Evolutionary conservation across 2,329 filamentous ascomycete genomes (phyloP).

Genomic region (Rutstroemia sp.): DNA sequence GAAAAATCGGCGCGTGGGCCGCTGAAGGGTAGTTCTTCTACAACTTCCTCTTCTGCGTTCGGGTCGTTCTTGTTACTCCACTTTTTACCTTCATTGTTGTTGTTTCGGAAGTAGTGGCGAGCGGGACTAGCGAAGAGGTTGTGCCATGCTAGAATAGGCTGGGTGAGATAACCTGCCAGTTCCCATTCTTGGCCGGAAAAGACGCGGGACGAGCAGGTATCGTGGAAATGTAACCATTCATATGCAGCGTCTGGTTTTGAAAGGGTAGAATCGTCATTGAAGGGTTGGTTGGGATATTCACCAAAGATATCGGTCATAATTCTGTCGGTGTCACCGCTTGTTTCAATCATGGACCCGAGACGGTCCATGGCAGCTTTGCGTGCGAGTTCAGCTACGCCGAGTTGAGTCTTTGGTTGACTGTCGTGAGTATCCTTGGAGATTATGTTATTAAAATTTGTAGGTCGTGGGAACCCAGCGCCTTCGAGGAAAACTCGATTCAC

Average conservation of each 20-base stretch:
- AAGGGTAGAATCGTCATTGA: slow-evolving; percentile 86
- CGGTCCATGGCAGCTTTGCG: slow-evolving; percentile 68
- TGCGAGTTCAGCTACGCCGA: slow-evolving; percentile 64
- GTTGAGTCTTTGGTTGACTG: slow-evolving; percentile 42
- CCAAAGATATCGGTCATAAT: slow-evolving; percentile 80
- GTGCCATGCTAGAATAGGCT: slow-evolving; percentile 84
- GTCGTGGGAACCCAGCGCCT: slow-evolving; percentile 59
- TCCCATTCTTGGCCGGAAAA: slow-evolving; percentile 91
- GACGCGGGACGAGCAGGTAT: slow-evolving; percentile 69
- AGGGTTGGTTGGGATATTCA: slow-evolving; percentile 78
- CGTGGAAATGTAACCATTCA: slow-evolving; percentile 95
- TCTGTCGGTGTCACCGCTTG: slow-evolving; percentile 69
- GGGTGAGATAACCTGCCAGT: slow-evolving; percentile 75
- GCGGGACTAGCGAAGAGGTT: slow-evolving; percentile 73
- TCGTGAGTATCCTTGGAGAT: slow-evolving; percentile 22
- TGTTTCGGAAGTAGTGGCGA: slow-evolving; percentile 35
- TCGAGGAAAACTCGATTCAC: slow-evolving; percentile 73
- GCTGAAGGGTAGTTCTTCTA: slow-evolving; percentile 60
- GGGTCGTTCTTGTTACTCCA: slow-evolving; percentile 19
- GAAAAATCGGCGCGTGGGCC: slow-evolving; percentile 76
- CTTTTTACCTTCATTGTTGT: slow-evolving; percentile 34
- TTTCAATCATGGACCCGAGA: slow-evolving; percentile 68
- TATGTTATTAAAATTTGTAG: slow-evolving; percentile 21
- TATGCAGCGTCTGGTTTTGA: slow-evolving; percentile 75
- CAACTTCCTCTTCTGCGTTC: slow-evolving; percentile 26